phyloP scores from a whole-genome alignment of 108 stramenopile genomes.

The Pseudonitzschia pungens region DNA sequence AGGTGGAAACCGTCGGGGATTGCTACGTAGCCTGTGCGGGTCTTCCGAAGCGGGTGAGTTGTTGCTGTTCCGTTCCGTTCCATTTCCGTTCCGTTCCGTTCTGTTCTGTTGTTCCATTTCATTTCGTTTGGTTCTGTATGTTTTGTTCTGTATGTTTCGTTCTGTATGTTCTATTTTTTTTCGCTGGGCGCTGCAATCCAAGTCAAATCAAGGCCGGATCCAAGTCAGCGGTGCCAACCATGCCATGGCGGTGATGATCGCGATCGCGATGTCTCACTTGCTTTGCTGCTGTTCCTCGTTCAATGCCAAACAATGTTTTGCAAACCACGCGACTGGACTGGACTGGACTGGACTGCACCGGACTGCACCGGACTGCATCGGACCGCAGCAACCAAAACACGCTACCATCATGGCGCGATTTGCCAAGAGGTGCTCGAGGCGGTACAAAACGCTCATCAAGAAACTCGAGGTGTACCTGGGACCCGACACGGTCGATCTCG shows the following conservation, averaged over 20 bases:
- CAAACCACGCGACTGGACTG: too few relatives aligned
- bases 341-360: background rate
- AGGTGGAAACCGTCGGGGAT: conserved; percentile 16
- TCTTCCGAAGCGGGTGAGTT: background rate
- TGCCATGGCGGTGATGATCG: background rate
- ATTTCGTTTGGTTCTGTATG: background rate
- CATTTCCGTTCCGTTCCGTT: background rate
- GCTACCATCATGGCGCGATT: conserved; percentile 26
- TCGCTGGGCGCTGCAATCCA: too few relatives aligned
- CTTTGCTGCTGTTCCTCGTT: background rate
- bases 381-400: conserved; percentile 17
- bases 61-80: background rate
- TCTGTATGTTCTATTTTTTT: too few relatives aligned
- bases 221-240: too few relatives aligned
- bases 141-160: background rate
- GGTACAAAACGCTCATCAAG: background rate
- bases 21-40: conserved; percentile 9
- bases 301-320: background rate
- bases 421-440: conserved; percentile 10
- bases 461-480: conserved; percentile 29
- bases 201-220: too few relatives aligned
- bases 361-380: too few relatives aligned
- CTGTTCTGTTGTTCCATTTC: background rate
- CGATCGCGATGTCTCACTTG: background rate
- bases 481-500: conserved; percentile 48